Evolutionary conservation across 768 basidiomycete genomes (phyloP).

Genomic region (Hericium rajendrae): DNA sequence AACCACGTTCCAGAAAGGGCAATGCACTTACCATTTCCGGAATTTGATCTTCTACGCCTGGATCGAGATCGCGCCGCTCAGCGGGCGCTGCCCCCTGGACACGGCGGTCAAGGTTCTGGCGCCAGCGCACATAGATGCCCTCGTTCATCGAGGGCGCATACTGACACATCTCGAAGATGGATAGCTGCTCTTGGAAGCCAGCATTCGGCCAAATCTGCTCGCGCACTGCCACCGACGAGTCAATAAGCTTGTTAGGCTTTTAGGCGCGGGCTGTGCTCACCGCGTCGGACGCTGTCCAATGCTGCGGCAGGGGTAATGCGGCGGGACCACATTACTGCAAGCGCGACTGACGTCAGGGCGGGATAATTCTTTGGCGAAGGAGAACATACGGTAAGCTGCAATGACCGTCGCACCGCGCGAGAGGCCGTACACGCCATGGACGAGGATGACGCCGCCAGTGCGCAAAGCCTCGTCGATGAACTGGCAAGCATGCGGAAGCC

Average conservation of each 20-base stretch:
- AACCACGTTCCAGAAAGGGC: neutral
- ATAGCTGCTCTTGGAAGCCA: slow-evolving; percentile 11
- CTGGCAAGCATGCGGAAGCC: slow-evolving; percentile 13
- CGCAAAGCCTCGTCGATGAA: slow-evolving; percentile 15
- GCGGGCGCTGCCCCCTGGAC: neutral
- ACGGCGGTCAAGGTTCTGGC: slow-evolving; percentile 7
- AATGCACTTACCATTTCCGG: neutral
- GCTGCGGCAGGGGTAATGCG: slow-evolving; percentile 7
- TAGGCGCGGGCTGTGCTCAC: slow-evolving; percentile 1
- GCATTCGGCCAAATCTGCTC: slow-evolving; percentile 14
- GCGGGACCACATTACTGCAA: slow-evolving; percentile 14
- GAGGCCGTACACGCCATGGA: slow-evolving; percentile 14
- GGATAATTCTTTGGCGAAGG: neutral
- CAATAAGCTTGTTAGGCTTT: neutral
- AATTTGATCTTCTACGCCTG: neutral
- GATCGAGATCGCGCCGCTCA: neutral
- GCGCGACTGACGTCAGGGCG: neutral
- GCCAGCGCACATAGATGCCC: slow-evolving; percentile 15
- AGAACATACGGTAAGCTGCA: slow-evolving; percentile 12
- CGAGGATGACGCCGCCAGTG: slow-evolving; percentile 14
- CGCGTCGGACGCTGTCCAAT: slow-evolving; percentile 10
- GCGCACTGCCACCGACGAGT: slow-evolving; percentile 4
- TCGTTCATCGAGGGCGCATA: slow-evolving; percentile 10
- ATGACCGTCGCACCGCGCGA: slow-evolving; percentile 15
- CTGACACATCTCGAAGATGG: slow-evolving; percentile 14